Evolutionary conservation across 2,329 filamentous ascomycete genomes (phyloP).

Genomic region (Capronia americana): DNA sequence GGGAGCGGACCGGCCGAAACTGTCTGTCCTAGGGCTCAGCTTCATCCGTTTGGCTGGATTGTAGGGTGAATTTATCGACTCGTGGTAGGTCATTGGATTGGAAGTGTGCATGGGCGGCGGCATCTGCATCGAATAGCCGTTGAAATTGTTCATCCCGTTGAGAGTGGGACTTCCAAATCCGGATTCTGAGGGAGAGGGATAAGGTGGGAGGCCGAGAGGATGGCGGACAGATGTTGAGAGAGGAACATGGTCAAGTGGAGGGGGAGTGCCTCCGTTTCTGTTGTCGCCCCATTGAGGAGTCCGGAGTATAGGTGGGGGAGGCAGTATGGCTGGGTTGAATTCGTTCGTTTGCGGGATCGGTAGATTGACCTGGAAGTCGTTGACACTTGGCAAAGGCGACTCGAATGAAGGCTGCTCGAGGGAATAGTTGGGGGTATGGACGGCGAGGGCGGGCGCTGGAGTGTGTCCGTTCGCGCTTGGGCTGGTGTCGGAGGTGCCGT

Average conservation of each 20-base stretch:
- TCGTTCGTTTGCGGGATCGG: constrained; percentile 14
- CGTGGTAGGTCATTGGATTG: constrained; percentile 34
- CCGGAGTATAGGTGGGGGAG: constrained; percentile 36
- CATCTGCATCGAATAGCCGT: constrained; percentile 35
- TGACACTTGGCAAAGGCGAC: constrained; percentile 19
- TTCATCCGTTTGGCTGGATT: constrained; percentile 39
- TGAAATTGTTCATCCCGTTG: constrained; percentile 32
- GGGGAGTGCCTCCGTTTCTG: constrained; percentile 4
- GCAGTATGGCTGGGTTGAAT: constrained; percentile 31
- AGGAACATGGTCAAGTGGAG: constrained; percentile 12
- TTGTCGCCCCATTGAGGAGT: constrained; percentile 37
- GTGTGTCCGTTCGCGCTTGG: constrained; percentile 23
- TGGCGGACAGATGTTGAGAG: constrained; percentile 23
- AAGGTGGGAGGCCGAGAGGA: constrained; percentile 26
- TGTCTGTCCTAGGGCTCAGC: constrained; percentile 38
- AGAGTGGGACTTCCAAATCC: constrained; percentile 37
- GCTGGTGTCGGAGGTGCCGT: constrained; percentile 19
- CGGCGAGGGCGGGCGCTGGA: constrained; percentile 16
- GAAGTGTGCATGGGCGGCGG: constrained; percentile 40
- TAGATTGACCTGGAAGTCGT: constrained; percentile 20
- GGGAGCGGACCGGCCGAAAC: constrained; percentile 26
- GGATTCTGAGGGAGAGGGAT: constrained; percentile 40
- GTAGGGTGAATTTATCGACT: constrained; percentile 36
- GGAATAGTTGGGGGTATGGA: constrained; percentile 16
- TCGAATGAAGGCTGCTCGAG: constrained; percentile 26